Conservation (phyloP, 148 eudicot genomes). For the Rheum nobile region DNA sequence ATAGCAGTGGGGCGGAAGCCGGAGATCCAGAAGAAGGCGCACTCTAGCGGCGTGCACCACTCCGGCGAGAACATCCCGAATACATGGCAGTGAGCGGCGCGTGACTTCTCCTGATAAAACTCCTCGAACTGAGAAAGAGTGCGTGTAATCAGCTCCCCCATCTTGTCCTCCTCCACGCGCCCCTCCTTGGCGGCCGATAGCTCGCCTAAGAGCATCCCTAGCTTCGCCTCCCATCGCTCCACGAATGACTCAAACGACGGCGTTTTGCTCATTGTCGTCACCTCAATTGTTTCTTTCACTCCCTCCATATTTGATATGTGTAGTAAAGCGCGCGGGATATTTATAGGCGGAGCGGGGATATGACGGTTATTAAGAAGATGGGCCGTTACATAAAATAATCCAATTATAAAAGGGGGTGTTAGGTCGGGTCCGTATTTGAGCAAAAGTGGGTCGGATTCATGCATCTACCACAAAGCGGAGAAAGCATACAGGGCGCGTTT, state of each 20-base stretch:
- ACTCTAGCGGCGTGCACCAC: slow-evolving; percentile 30
- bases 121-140: slow-evolving; percentile 28
- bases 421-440: too few species aligned
- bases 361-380: too few species aligned
- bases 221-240: slow-evolving; percentile 21
- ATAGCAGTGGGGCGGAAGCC: slow-evolving; percentile 35
- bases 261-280: too few species aligned
- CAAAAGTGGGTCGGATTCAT: too few species aligned
- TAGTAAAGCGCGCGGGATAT: too few species aligned
- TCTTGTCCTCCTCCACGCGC: neutral
- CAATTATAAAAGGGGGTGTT: too few species aligned
- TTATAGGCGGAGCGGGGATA: too few species aligned
- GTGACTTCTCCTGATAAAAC: slow-evolving; percentile 30
- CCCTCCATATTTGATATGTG: too few species aligned
- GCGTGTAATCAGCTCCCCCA: slow-evolving; percentile 15
- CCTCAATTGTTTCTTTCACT: too few species aligned
- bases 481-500: too few species aligned
- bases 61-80: slow-evolving; percentile 21
- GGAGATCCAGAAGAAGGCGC: slow-evolving; percentile 35
- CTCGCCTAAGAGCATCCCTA: slow-evolving; percentile 18
- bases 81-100: slow-evolving; percentile 14
- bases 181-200: slow-evolving; percentile 6
- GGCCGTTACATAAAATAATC: too few species aligned
- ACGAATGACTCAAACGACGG: slow-evolving; percentile 19
- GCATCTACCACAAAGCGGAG: too few species aligned